A percentile compares a stretch with the other conserved stretches of the same genome.
Conservation (phyloP, 257 asterid genomes). For the Nicotiana undulata region DNA sequence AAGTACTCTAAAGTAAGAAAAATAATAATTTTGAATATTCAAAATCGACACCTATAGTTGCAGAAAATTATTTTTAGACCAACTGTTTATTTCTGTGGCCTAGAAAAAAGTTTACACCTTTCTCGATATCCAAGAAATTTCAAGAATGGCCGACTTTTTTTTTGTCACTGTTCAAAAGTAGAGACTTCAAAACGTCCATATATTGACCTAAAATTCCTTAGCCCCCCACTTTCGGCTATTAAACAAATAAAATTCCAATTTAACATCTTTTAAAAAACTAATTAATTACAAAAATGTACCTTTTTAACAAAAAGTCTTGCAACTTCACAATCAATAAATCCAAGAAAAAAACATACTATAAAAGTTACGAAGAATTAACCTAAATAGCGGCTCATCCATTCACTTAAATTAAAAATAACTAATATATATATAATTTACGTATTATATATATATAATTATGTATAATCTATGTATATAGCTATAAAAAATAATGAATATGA, state of each 20-base stretch:
- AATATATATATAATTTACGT: too few relatives aligned
- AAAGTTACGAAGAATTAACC: too few relatives aligned
- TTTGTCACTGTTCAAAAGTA: neutral
- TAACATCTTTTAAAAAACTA: neutral
- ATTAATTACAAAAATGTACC: neutral
- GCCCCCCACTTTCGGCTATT: neutral
- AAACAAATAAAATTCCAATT: neutral
- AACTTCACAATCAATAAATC: too few relatives aligned
- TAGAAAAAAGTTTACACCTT: neutral
- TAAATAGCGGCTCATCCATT: too few relatives aligned
- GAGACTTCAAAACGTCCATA: neutral
- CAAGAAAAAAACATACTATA: too few relatives aligned
- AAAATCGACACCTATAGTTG: neutral
- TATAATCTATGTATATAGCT: too few relatives aligned
- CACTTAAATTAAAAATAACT: too few relatives aligned
- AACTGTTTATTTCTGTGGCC: neutral
- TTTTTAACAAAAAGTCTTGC: too few relatives aligned
- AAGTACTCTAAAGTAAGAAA: neutral
- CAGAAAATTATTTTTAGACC: neutral
- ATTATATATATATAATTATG: too few relatives aligned
- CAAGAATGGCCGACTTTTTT: neutral
- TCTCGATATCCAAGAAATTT: slow-evolving; percentile 3
- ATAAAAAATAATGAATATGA: too few relatives aligned
- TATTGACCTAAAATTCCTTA: neutral
- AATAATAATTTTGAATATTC: neutral